phyloP scores from a whole-genome alignment of 2,329 filamentous ascomycete species.

The Nectriaceae sp. region DNA sequence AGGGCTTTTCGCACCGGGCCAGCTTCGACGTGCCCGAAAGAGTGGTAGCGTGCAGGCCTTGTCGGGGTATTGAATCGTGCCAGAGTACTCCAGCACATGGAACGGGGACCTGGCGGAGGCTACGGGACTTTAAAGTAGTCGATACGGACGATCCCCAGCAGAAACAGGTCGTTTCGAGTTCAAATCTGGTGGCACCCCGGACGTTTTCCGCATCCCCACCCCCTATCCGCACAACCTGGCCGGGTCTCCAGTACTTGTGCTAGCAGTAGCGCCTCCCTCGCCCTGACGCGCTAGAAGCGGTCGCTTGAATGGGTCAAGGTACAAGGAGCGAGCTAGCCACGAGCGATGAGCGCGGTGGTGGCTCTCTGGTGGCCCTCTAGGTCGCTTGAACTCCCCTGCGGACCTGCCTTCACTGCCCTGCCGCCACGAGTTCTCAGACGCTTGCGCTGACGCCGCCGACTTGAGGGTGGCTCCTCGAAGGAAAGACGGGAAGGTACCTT shows the following conservation, averaged over 20 bases:
- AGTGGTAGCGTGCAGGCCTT: conserved; percentile 17
- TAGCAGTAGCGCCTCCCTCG: conserved; percentile 1
- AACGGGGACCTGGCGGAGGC: conserved; percentile 14
- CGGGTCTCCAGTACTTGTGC: conserved; percentile 7
- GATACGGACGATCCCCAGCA: conserved; percentile 9
- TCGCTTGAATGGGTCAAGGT: conserved; percentile 3
- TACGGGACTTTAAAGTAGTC: conserved; percentile 17
- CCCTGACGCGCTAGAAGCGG: conserved; percentile 11
- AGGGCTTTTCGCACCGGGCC: conserved; percentile 7
- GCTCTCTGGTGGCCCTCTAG: too few relatives aligned
- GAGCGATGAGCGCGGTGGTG: neutral
- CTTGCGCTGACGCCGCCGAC: too few relatives aligned
- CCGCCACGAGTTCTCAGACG: too few relatives aligned
- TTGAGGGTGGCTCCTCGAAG: too few relatives aligned
- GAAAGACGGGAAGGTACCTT: too few relatives aligned
- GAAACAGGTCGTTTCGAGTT: conserved; percentile 11
- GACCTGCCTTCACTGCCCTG: too few relatives aligned
- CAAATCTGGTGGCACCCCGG: neutral
- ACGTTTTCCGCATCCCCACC: neutral
- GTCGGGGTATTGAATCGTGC: conserved; percentile 19
- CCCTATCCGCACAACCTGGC: neutral
- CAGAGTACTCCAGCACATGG: conserved; percentile 26
- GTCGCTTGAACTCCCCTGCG: too few relatives aligned
- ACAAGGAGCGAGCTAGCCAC: neutral
- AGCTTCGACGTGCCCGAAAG: conserved; percentile 11